Evolutionary conservation across 257 asterid species (phyloP), one percentile per base, ranked within the genome.

Genomic region (Solanum ahanhuiri): DNA sequence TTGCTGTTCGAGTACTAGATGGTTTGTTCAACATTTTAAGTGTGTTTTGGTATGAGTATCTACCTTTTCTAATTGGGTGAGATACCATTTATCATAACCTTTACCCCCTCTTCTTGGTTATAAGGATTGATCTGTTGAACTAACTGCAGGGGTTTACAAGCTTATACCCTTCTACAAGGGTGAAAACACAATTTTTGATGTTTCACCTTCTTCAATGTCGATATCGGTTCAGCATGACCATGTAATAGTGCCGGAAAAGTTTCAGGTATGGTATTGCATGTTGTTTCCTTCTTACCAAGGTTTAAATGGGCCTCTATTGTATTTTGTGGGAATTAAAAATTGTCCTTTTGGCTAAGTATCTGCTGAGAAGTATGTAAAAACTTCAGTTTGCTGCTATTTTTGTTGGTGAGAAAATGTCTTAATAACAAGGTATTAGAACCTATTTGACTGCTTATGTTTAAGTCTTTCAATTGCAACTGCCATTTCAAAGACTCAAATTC

Each of bases 131-230:
- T 86, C 82, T 87, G 84, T 39, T 81, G 87, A 88, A 88, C 85
- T 87, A 15, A 88, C 17, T 87, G 83, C 95, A 96, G 99, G 99
- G 81, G 87, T 83, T 87, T 96, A 94, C 93, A 93, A 94, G 93
- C 95, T 96, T 83, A 79, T 96, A 89, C 98, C 99, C 87, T 95
- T 94, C 91, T 96, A 96, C 95, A 96, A 94, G 93, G 99, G 99
- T 28, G 99, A 96, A 91, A 95, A 95, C 88, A 96, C 98, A 58
- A 91, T 96, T 82, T 96, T 96, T 93, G 99, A 96, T 88, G 99
- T 96, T 88, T 95, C 98, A 87, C 99, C 99, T 87, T 93, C 99
- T 83, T 95, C 97, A 60, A 79, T 90, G 90, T 60, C 88, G 89
- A 97, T 96, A 72, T 87, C 94, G 71, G 98, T 96, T 87, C 92